Percentiles rank a stretch among this genome's conserved stretches.
phyloP scores from a whole-genome alignment of 768 basidiomycete genomes.

The Agrocybe pediades region DNA sequence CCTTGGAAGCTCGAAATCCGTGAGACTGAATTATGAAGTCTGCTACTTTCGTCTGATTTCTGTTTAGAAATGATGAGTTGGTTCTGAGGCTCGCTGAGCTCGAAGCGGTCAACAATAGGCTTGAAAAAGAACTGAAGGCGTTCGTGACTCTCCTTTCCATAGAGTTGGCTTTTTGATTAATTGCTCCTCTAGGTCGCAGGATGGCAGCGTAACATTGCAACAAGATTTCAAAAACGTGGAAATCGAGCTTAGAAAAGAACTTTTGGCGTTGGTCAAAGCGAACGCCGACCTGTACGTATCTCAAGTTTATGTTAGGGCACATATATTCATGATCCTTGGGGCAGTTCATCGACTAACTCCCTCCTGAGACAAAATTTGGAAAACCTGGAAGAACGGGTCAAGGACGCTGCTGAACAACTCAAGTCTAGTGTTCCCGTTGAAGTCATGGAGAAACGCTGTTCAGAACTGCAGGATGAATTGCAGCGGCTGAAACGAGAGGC shows the following conservation, averaged over 20 bases:
- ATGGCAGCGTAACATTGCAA: not conserved
- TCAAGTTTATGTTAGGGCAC: too few relatives aligned
- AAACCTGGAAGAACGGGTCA: conserved; percentile 3
- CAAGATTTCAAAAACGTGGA: conserved; percentile 1
- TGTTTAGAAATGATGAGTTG: conserved; percentile 14
- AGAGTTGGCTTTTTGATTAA: not conserved
- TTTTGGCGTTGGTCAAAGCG: conserved; percentile 6
- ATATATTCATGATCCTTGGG: not conserved
- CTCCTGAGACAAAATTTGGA: not conserved
- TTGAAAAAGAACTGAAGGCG: conserved; percentile 10
- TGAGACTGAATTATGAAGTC: not conserved
- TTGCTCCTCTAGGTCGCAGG: conserved; percentile 3
- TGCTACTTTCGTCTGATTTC: not conserved
- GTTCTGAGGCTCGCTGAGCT: conserved; percentile 4
- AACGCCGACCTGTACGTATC: conserved; percentile 9
- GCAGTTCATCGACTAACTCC: not conserved
- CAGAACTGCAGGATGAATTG: conserved; percentile 1
- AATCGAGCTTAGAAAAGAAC: not conserved
- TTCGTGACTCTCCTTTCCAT: not conserved
- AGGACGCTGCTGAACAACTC: not conserved
- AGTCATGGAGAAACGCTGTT: not conserved
- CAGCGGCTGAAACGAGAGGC: not conserved
- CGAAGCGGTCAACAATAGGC: not conserved
- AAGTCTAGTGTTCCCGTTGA: not conserved
- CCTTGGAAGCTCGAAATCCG: conserved; percentile 11